Conservation (phyloP, 805 yeast species). For the Pichia phayaonensis region DNA sequence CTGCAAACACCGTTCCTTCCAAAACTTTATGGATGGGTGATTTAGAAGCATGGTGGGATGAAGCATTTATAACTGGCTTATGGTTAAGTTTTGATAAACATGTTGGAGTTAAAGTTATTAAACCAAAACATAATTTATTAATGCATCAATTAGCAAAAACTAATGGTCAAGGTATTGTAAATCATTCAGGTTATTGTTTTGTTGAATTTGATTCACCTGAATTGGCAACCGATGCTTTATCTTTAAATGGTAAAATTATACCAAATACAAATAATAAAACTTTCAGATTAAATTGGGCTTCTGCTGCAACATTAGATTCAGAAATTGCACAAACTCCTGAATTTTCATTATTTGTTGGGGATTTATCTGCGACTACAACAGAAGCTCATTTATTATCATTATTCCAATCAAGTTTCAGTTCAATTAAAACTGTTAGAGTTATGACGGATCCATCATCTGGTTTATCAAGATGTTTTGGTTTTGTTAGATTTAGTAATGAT, state of each 20-base stretch:
- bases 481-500: conserved; percentile 67
- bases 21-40: conserved; percentile 87
- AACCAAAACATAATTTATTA: conserved; percentile 33
- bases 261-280: conserved; percentile 54
- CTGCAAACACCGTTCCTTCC: conserved; percentile 46
- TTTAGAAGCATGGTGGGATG: conserved; percentile 73
- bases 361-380: conserved; percentile 67
- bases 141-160: conserved; percentile 26
- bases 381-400: conserved; percentile 71
- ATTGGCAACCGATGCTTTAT: conserved; percentile 62
- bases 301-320: conserved; percentile 68
- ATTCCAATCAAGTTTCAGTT: conserved; percentile 57
- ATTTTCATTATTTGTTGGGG: conserved; percentile 76
- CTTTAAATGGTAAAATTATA: conserved; percentile 56
- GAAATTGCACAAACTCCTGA: conserved; percentile 71
- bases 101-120: conserved; percentile 62
- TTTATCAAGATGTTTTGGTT: conserved; percentile 71
- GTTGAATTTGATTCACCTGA: conserved; percentile 64
- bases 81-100: conserved; percentile 51
- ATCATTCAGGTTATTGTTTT: conserved; percentile 62
- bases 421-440: conserved; percentile 73
- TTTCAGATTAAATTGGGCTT: conserved; percentile 77
- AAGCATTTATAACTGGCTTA: conserved; percentile 46
- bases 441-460: conserved; percentile 83
- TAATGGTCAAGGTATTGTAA: conserved; percentile 20